Evolutionary conservation across 352 stramenopile species (phyloP).

Genomic region (Thalassiosira sp.): DNA sequence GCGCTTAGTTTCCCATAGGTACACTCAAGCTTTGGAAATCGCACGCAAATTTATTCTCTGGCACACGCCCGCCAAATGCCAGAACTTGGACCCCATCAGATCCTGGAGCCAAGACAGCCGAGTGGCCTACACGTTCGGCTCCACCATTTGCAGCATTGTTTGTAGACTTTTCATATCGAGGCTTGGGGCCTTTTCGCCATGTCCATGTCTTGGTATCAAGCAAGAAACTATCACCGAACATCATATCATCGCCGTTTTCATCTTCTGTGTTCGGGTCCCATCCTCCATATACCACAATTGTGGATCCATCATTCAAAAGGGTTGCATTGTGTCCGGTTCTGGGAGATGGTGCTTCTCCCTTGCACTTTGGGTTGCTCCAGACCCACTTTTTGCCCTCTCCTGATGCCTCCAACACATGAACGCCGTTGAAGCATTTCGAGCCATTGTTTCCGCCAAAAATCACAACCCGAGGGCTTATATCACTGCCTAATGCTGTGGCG

Average conservation of each 20-base stretch:
- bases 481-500: constrained; percentile 15
- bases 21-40: constrained; percentile 82
- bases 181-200: constrained; percentile 84
- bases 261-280: constrained; percentile 89
- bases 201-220: constrained; percentile 90
- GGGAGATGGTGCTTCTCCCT: constrained; percentile 82
- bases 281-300: constrained; percentile 90
- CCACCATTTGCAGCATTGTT: constrained; percentile 53
- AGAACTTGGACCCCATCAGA: constrained; percentile 82
- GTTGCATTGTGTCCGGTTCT: constrained; percentile 90
- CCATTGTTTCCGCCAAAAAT: constrained; percentile 93
- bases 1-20: background rate
- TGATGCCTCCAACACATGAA: constrained; percentile 88
- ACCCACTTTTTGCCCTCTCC: constrained; percentile 71
- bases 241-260: constrained; percentile 67
- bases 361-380: constrained; percentile 88
- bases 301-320: constrained; percentile 84
- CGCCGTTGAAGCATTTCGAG: constrained; percentile 88
- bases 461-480: constrained; percentile 78
- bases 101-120: constrained; percentile 78
- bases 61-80: constrained; percentile 88
- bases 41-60: constrained; percentile 84
- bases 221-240: constrained; percentile 90
- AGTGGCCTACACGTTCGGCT: constrained; percentile 86
- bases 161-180: constrained; percentile 33